A percentile compares a stretch with the other conserved stretches of the same genome.
These are phyloP conservation scores for Hyphopichia burtonii DNA, from an alignment of 1,139 yeast species.

Conservation along the genomic window DNA sequence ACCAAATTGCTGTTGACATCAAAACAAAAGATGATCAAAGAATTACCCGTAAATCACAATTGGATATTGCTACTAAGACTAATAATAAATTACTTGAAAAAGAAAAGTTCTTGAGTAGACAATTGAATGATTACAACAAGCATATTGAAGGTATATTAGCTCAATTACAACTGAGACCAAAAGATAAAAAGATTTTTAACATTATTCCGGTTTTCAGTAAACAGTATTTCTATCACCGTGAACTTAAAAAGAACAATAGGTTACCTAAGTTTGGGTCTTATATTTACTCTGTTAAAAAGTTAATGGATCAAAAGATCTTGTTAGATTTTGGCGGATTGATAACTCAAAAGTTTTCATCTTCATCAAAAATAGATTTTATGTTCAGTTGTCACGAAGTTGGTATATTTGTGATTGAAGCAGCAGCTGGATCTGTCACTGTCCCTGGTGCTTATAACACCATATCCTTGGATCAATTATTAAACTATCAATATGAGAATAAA, in stretches of 20 bases:
- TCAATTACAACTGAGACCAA: constrained; percentile 57
- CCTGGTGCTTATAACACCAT: constrained; percentile 55
- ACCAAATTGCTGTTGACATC: constrained; percentile 83
- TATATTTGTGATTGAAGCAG: constrained; percentile 66
- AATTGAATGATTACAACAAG: constrained; percentile 63
- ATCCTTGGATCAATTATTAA: constrained; percentile 67
- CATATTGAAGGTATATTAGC: constrained; percentile 69
- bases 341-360: constrained; percentile 39
- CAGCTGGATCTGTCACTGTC: constrained; percentile 40
- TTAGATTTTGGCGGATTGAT: constrained; percentile 54
- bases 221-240: constrained; percentile 77
- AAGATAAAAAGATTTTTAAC: constrained; percentile 52
- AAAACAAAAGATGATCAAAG: constrained; percentile 75
- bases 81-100: constrained; percentile 60
- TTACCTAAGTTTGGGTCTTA: constrained; percentile 80
- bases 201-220: constrained; percentile 67
- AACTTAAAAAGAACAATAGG: constrained; percentile 64
- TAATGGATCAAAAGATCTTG: constrained; percentile 72
- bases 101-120: constrained; percentile 57
- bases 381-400: constrained; percentile 78
- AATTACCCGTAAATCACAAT: constrained; percentile 58
- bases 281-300: constrained; percentile 74
- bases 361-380: constrained; percentile 71
- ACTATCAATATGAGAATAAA: constrained; percentile 62
- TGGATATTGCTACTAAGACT: constrained; percentile 60